Base-by-base conservation (phyloP, 805 yeast species). In the Debaryomyces tyrocola region DNA sequence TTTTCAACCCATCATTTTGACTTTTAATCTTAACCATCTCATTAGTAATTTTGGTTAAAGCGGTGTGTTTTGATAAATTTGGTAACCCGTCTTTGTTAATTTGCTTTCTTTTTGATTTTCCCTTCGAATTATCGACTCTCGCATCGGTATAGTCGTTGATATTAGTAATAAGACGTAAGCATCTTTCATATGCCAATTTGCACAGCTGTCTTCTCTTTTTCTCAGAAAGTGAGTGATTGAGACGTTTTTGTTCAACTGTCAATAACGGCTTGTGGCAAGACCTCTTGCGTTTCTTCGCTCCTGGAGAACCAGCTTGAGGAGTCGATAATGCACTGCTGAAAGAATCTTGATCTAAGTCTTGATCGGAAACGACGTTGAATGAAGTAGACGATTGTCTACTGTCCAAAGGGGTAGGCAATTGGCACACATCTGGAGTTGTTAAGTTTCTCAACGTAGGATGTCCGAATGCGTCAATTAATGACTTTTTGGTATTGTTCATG, bases 31-130 rank as follows among this genome's bases (percentile, higher is more conserved):
- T 60, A 15, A 55, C 50, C 39, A 73, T 72, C 53, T 73, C 77
- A 35, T 60, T 54, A 49, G 72, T 64, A 29, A 73, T 70, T 49
- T 70, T 64, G 43, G 63, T 58, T 54, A 73, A 66, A 2, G 77
- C 76, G 45, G 68, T 64, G 55, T 70, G 75, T 54, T 73, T 73
- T 18, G 72, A 66, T 49, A 73, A 64, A 53, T 73, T 73, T 17
- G 77, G 77, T 53, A 73, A 66, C 8, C 77, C 77, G 34, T 70
- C 74, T 55, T 72, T 73, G 46, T 63, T 69, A 41, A 70, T 57
- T 47, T 69, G 70, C 39, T 67, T 67, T 45, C 75, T 56, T 50
- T 69, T 71, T 12, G 65, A 57, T 52, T 66, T 66, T 44, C 65
- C 62, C 46, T 52, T 57, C 10, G 52, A 40, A 40, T 55, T 50